These are phyloP conservation scores for Imleria badia DNA, from an alignment of 768 basidiomycete genomes.

Conservation along the genomic window DNA sequence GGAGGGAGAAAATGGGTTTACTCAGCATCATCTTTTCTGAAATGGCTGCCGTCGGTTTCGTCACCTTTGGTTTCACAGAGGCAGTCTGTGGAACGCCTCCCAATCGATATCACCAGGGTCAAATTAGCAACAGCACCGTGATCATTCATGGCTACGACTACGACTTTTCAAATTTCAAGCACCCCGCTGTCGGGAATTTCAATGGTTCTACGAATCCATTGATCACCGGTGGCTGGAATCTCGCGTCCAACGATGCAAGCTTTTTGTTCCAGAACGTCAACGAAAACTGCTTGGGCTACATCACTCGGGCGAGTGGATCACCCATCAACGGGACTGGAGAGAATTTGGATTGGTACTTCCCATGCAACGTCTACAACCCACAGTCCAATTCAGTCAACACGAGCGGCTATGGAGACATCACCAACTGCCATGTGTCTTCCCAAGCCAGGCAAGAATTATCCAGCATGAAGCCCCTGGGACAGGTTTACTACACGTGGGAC, in stretches of 20 bases:
- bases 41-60: constrained; percentile 94
- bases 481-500: constrained; percentile 94
- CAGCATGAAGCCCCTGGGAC: constrained; percentile 59
- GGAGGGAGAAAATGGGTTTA: constrained; percentile 98
- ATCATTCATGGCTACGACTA: constrained; percentile 95
- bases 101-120: constrained; percentile 78
- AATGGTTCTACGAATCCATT: constrained; percentile 84
- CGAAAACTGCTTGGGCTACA: constrained; percentile 73
- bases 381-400: constrained; percentile 69
- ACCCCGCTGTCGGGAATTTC: constrained; percentile 71
- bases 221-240: constrained; percentile 68
- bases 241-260: constrained; percentile 86
- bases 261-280: constrained; percentile 96
- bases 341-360: constrained; percentile 91
- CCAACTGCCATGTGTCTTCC: constrained; percentile 70
- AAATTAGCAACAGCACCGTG: constrained; percentile 73
- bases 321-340: constrained; percentile 64
- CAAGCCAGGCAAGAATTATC: constrained; percentile 53
- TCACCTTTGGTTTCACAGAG: constrained; percentile 98
- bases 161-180: constrained; percentile 83
- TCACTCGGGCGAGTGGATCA: constrained; percentile 69
- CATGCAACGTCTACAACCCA: constrained; percentile 84
- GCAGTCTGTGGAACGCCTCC: constrained; percentile 88
- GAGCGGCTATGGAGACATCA: constrained; percentile 61
- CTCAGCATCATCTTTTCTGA: constrained; percentile 73